phyloP scores from a whole-genome alignment of 164 flowering plant genomes.

The Annona squamosa region DNA sequence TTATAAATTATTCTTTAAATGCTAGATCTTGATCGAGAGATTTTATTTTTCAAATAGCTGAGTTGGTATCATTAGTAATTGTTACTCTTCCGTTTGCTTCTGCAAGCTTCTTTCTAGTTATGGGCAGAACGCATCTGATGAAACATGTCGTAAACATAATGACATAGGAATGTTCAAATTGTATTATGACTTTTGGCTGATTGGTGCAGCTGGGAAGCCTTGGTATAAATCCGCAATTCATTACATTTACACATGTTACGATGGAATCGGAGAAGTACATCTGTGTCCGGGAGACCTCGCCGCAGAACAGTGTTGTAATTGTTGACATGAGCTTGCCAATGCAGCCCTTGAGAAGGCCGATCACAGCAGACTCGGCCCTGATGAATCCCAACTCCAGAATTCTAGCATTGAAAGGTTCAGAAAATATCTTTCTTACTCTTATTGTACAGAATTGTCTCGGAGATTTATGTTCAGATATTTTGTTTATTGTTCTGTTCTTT shows the following conservation, averaged over 20 bases:
- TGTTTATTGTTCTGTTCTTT: background rate
- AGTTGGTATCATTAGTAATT: background rate
- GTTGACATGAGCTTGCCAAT: slow-evolving; percentile 95
- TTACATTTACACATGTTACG: slow-evolving; percentile 93
- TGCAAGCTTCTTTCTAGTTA: background rate
- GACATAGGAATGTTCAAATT: background rate
- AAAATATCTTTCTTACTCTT: slow-evolving; percentile 1
- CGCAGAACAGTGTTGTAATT: slow-evolving; percentile 94
- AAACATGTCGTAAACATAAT: background rate
- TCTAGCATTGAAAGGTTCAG: slow-evolving; percentile 87
- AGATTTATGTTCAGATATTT: background rate
- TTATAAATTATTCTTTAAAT: too few relatives aligned
- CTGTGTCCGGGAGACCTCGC: slow-evolving; percentile 95
- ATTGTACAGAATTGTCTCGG: background rate
- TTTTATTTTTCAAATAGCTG: background rate
- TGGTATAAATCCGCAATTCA: slow-evolving; percentile 90
- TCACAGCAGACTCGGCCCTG: slow-evolving; percentile 96
- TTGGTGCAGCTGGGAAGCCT: slow-evolving; percentile 69
- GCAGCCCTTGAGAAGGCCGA: slow-evolving; percentile 96
- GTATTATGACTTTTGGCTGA: background rate
- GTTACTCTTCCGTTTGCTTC: background rate
- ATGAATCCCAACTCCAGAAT: slow-evolving; percentile 95
- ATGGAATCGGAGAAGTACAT: slow-evolving; percentile 99
- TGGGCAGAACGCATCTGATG: background rate
- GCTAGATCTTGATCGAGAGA: background rate